Conservation (phyloP, 305 asterid species). For the Andrographis paniculata region DNA sequence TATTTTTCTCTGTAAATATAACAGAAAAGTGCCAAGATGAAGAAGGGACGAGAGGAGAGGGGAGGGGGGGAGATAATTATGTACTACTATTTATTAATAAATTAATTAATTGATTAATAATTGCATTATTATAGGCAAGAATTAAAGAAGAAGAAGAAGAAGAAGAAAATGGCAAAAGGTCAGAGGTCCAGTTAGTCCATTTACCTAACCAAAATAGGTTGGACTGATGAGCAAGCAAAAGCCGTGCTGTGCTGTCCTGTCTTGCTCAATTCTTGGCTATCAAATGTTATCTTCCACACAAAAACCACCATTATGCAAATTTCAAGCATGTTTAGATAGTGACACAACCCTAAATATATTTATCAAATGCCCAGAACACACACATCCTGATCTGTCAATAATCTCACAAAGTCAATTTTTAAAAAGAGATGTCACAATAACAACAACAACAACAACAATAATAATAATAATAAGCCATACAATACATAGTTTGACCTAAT, state of each 20-base stretch:
- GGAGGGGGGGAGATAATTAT: no score
- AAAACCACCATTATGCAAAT: neutral
- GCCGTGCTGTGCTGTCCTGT: slow-evolving; percentile 10
- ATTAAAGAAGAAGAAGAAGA: no score
- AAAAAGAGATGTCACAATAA: slow-evolving; percentile 3
- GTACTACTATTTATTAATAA: no score
- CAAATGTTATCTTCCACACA: neutral
- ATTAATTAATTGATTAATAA: no score
- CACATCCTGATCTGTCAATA: slow-evolving; percentile 3
- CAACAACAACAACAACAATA: neutral
- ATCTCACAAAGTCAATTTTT: neutral
- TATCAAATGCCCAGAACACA: neutral
- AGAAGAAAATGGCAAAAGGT: slow-evolving; percentile 16
- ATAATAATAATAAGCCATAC: no score
- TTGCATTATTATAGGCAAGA: no score
- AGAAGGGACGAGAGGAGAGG: no score
- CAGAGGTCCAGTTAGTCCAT: slow-evolving; percentile 21
- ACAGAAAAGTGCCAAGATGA: no score
- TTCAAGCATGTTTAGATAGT: slow-evolving; percentile 22
- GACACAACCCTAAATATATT: slow-evolving; percentile 17
- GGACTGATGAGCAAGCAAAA: slow-evolving; percentile 28
- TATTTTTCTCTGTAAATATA: no score
- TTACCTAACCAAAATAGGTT: slow-evolving; percentile 24
- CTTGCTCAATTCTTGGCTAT: neutral
- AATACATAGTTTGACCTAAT: neutral